Percentiles rank a stretch among this genome's conserved stretches.
Conservation (phyloP, 371 early-diverging fungal species). For the Saksenaea vasiformis region DNA sequence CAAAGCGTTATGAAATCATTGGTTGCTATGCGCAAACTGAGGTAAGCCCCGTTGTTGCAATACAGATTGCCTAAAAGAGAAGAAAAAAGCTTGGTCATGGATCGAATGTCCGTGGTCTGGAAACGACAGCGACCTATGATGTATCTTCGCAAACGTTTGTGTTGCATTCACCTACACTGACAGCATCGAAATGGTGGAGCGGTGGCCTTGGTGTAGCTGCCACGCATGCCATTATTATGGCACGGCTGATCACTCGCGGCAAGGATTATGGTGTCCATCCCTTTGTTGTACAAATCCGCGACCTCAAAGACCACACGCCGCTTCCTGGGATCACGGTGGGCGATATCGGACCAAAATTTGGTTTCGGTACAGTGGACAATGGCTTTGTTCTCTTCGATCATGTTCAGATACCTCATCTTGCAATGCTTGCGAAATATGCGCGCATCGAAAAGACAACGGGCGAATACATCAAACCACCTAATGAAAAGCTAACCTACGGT, state of each 20-base stretch:
- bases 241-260: constrained; percentile 78
- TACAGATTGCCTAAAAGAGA: background rate
- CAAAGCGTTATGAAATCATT: constrained; percentile 66
- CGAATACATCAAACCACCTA: constrained; percentile 65
- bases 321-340: constrained; percentile 86
- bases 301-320: constrained; percentile 71
- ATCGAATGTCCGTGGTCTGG: constrained; percentile 84
- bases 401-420: constrained; percentile 76
- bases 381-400: constrained; percentile 81
- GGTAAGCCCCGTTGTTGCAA: constrained; percentile 22
- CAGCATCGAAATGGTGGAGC: constrained; percentile 91
- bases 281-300: constrained; percentile 89
- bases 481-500: constrained; percentile 74
- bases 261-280: constrained; percentile 84
- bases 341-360: constrained; percentile 92
- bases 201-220: constrained; percentile 73
- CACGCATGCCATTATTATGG: constrained; percentile 89
- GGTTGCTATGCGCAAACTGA: constrained; percentile 82
- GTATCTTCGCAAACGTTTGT: constrained; percentile 83
- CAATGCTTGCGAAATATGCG: constrained; percentile 82
- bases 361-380: constrained; percentile 82
- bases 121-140: constrained; percentile 87
- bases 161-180: constrained; percentile 80
- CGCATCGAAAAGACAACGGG: constrained; percentile 69
- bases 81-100: constrained; percentile 63